A percentile compares a stretch with the other conserved stretches of the same genome.
Evolutionary conservation across 495 filamentous ascomycete species (phyloP).

Genomic region (Aspergillus hancockii): DNA sequence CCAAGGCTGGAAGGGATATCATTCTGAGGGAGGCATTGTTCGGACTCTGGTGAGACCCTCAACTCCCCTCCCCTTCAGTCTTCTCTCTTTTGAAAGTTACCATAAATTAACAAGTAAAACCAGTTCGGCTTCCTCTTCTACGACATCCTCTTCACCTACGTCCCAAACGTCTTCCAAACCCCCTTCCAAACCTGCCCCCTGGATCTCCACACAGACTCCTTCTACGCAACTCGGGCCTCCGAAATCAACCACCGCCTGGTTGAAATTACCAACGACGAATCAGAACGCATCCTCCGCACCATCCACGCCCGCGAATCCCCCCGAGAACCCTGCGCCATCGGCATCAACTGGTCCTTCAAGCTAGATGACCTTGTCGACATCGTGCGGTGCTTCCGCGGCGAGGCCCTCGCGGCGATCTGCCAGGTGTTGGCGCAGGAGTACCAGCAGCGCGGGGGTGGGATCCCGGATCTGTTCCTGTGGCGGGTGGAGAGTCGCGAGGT

Average conservation of each 20-base stretch:
- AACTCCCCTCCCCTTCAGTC: background rate
- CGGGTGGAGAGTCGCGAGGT: conserved; percentile 56
- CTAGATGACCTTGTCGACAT: conserved; percentile 81
- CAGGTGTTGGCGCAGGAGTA: conserved; percentile 97
- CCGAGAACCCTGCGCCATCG: conserved; percentile 78
- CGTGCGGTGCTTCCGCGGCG: conserved; percentile 74
- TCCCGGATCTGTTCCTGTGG: conserved; percentile 95
- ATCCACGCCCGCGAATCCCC: conserved; percentile 67
- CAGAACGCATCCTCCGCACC: conserved; percentile 62
- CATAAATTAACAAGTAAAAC: background rate
- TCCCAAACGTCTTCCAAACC: conserved; percentile 97
- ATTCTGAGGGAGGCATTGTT: conserved; percentile 86
- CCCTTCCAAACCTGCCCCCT: conserved; percentile 90
- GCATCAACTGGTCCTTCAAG: conserved; percentile 86
- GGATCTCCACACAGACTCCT: conserved; percentile 90
- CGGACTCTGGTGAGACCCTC: conserved; percentile 69
- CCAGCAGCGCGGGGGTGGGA: conserved; percentile 77
- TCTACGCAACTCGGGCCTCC: conserved; percentile 78
- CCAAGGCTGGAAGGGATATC: conserved; percentile 91
- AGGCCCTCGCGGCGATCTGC: conserved; percentile 77
- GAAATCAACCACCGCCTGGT: conserved; percentile 90
- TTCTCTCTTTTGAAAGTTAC: background rate
- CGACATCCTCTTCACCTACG: conserved; percentile 89
- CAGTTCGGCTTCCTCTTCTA: conserved; percentile 86
- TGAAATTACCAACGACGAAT: conserved; percentile 77